A percentile compares a stretch with the other conserved stretches of the same genome.
Evolutionary conservation across 345 rosid genomes (phyloP).

Genomic region (Abelmoschus esculentus): DNA sequence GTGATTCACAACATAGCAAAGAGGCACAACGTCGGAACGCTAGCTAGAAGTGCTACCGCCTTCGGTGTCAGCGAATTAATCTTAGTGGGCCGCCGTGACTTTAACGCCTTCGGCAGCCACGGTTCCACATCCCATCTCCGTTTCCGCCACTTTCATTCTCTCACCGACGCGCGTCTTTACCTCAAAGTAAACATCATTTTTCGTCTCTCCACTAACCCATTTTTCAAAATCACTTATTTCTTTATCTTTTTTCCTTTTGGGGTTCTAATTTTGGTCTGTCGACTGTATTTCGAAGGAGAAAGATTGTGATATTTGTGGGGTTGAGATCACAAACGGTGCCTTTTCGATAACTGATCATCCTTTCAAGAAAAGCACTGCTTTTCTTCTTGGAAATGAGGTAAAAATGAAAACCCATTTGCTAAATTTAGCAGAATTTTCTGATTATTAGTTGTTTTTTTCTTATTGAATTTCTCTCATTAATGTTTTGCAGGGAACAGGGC

Average conservation of each 20-base stretch:
- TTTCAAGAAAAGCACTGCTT: constrained; percentile 73
- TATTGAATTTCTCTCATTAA: background rate
- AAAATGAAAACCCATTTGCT: background rate
- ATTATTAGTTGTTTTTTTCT: background rate
- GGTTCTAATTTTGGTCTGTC: background rate
- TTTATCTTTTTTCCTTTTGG: background rate
- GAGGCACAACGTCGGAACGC: constrained; percentile 89
- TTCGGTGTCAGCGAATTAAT: constrained; percentile 87
- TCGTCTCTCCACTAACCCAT: background rate
- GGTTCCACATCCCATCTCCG: constrained; percentile 83
- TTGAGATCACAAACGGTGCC: constrained; percentile 82
- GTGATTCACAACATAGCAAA: constrained; percentile 95
- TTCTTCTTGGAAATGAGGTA: constrained; percentile 96
- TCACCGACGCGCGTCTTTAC: constrained; percentile 62
- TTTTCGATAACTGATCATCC: constrained; percentile 65
- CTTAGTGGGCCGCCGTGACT: constrained; percentile 87
- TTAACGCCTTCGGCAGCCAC: constrained; percentile 94
- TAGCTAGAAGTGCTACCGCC: constrained; percentile 89
- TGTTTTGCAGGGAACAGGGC: constrained; percentile 66
- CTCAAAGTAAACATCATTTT: constrained; percentile 47
- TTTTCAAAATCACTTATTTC: background rate
- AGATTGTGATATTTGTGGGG: constrained; percentile 94
- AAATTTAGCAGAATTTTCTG: background rate
- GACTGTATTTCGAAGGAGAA: constrained; percentile 31
- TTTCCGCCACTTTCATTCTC: constrained; percentile 86